These are phyloP conservation scores for Gentiana dahurica DNA, from an alignment of 257 asterid genomes.

Conservation along the genomic window DNA sequence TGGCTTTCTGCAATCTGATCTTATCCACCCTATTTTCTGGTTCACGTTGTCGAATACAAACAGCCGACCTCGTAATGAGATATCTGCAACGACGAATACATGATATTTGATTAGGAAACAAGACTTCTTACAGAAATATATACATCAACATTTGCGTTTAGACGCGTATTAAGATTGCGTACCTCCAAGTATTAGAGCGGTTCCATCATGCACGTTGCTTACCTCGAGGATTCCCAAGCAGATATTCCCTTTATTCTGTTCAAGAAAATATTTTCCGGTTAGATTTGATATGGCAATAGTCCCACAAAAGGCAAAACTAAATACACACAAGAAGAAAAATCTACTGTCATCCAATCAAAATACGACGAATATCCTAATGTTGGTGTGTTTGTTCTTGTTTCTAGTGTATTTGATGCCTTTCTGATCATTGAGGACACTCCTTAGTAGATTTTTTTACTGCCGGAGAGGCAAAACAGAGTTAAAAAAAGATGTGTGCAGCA, in stretches of 20 bases:
- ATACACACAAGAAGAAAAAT: too few relatives aligned
- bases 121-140: too few relatives aligned
- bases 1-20: conserved; percentile 53
- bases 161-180: conserved; percentile 4
- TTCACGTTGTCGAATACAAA: conserved; percentile 59
- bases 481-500: not conserved
- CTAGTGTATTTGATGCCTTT: too few relatives aligned
- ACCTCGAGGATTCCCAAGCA: conserved; percentile 79
- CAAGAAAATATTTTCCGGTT: conserved; percentile 1
- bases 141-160: not conserved
- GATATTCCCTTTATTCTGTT: conserved; percentile 52
- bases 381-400: too few relatives aligned
- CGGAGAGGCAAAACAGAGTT: not conserved
- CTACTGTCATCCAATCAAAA: too few relatives aligned
- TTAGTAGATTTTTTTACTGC: not conserved
- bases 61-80: conserved; percentile 53
- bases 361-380: too few relatives aligned
- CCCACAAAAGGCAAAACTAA: not conserved
- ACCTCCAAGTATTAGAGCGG: conserved; percentile 67
- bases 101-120: not conserved
- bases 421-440: too few relatives aligned
- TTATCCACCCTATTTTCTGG: conserved; percentile 66
- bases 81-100: conserved; percentile 30
- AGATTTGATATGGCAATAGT: not conserved
- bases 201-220: conserved; percentile 42